These are phyloP conservation scores for Bifiguratus adelaidae DNA, from an alignment of 192 early-diverging fungal genomes.

Conservation along the genomic window DNA sequence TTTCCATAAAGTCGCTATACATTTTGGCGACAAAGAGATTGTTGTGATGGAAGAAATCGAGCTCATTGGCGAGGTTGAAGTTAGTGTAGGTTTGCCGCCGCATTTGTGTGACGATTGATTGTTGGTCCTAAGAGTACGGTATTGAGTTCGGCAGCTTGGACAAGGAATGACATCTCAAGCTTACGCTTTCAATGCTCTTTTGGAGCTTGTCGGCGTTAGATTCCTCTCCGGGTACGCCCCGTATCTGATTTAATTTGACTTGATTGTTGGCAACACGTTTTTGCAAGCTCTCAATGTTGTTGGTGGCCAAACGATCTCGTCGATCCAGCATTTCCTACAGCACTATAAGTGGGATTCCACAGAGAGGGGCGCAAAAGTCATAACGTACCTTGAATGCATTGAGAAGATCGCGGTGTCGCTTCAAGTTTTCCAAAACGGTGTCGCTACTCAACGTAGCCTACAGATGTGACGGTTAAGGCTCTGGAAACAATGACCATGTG, in stretches of 20 bases:
- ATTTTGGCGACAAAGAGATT: too few species aligned
- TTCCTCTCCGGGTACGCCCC: slow-evolving; percentile 26
- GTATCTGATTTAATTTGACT: slow-evolving; percentile 30
- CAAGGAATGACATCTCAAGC: too few species aligned
- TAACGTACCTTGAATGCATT: slow-evolving; percentile 35
- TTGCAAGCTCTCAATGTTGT: slow-evolving; percentile 36
- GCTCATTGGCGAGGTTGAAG: too few species aligned
- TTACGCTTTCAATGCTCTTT: slow-evolving; percentile 22
- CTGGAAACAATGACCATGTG: background rate
- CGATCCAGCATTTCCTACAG: slow-evolving; percentile 39
- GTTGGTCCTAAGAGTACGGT: too few species aligned
- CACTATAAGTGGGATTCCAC: background rate
- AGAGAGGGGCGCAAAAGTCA: background rate
- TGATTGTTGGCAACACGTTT: slow-evolving; percentile 40
- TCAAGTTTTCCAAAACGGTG: slow-evolving; percentile 47
- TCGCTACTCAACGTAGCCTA: slow-evolving; percentile 25
- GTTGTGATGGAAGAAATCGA: too few species aligned
- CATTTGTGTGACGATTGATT: too few species aligned
- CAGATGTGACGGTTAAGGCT: background rate
- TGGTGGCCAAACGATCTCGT: slow-evolving; percentile 28
- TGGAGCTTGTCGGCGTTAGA: slow-evolving; percentile 22
- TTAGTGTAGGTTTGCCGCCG: too few species aligned
- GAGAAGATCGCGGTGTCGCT: slow-evolving; percentile 52
- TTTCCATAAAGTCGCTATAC: too few species aligned
- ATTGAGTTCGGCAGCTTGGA: too few species aligned